A percentile compares a stretch with the other conserved stretches of the same genome.
These are phyloP conservation scores for Trematosphaeria pertusa DNA, from an alignment of 2,329 filamentous ascomycete species.

Conservation along the genomic window DNA sequence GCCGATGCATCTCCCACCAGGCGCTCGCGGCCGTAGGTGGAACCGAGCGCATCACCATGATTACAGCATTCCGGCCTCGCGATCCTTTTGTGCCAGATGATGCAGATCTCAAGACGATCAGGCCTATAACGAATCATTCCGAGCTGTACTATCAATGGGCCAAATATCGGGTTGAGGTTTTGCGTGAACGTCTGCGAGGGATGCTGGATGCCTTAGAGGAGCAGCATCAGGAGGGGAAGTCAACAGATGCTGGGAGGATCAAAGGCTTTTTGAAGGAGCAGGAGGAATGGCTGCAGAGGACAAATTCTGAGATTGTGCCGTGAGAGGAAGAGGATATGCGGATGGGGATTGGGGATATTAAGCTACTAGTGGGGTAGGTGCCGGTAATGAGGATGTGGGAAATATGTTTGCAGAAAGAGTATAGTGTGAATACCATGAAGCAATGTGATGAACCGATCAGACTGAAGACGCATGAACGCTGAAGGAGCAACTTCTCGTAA, in stretches of 20 bases:
- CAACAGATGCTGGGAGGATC: background rate
- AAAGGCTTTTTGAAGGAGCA: background rate
- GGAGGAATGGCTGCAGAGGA: background rate
- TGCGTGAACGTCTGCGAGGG: slow-evolving; percentile 42
- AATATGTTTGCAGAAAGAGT: no score
- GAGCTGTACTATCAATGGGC: slow-evolving; percentile 49
- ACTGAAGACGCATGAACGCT: no score
- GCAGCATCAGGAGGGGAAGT: background rate
- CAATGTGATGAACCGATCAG: no score
- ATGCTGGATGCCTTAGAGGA: background rate
- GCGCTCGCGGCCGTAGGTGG: slow-evolving; percentile 51
- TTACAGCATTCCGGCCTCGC: slow-evolving; percentile 54
- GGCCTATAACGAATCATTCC: slow-evolving; percentile 47
- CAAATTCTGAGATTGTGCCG: background rate
- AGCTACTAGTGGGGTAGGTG: no score
- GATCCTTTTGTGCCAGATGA: slow-evolving; percentile 52
- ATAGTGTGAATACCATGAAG: no score
- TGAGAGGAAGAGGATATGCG: no score
- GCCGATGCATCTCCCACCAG: slow-evolving; percentile 55
- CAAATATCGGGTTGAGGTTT: slow-evolving; percentile 50
- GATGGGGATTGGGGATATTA: no score
- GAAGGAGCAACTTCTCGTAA: no score
- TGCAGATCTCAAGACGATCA: slow-evolving; percentile 45
- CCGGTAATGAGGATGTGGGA: no score
- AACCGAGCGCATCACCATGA: slow-evolving; percentile 56